Percentiles rank a stretch among this genome's conserved stretches.
Conservation (phyloP, 352 stramenopile species). For the Lagenidium giganteum region DNA sequence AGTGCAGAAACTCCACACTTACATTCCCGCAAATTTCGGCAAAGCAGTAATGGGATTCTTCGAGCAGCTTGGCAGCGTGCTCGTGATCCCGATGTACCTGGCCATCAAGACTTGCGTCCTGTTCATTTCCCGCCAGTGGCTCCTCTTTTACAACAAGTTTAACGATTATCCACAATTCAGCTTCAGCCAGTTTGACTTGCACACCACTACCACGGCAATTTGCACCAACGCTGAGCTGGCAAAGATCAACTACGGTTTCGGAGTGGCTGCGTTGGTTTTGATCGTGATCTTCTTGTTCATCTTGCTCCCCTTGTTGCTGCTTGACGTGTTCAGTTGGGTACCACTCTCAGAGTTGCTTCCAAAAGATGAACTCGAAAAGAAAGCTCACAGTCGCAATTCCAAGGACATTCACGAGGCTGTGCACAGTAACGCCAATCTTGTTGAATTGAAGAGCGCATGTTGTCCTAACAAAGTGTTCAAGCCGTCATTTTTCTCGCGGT, state of each 20-base stretch:
- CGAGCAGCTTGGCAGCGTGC: conserved; percentile 38
- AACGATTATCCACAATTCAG: conserved; percentile 7
- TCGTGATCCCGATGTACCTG: conserved; percentile 50
- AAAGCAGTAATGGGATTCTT: conserved; percentile 24
- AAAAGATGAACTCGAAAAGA: conserved; percentile 14
- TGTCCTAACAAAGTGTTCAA: conserved; percentile 9
- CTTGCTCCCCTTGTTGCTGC: conserved; percentile 41
- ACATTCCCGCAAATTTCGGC: conserved; percentile 28
- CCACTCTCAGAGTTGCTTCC: conserved; percentile 37
- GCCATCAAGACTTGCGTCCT: conserved; percentile 56
- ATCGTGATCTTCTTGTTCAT: conserved; percentile 46
- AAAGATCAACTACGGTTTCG: conserved; percentile 33
- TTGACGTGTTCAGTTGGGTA: conserved; percentile 58
- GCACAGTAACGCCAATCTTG: conserved; percentile 45
- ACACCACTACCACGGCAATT: not conserved
- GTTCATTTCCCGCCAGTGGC: conserved; percentile 43
- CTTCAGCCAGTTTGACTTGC: conserved; percentile 18
- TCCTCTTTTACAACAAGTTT: conserved; percentile 21
- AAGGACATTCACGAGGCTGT: conserved; percentile 40
- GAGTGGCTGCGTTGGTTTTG: conserved; percentile 27
- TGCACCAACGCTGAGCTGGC: conserved; percentile 20
- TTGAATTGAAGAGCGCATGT: conserved; percentile 16
- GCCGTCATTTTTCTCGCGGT: conserved; percentile 11
- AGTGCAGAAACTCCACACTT: conserved; percentile 45
- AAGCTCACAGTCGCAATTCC: conserved; percentile 24